Evolutionary conservation across 192 early-diverging fungal species (phyloP).

Genomic region (Backusella tarrabulga): DNA sequence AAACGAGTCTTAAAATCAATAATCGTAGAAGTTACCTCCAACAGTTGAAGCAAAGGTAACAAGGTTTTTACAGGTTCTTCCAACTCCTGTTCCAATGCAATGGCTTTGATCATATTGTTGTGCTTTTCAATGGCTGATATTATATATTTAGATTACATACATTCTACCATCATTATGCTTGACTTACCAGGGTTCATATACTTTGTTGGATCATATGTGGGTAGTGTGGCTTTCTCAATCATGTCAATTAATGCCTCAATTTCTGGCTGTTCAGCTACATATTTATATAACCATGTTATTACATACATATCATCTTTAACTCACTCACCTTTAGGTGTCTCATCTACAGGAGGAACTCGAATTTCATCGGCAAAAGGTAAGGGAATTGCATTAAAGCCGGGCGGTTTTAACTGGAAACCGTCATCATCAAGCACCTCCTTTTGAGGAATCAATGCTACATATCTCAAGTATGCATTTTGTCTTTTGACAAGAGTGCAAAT

Average conservation of each 20-base stretch:
- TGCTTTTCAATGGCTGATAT: neutral
- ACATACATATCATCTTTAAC: neutral
- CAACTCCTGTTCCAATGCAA: neutral
- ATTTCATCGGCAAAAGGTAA: slow-evolving; percentile 82
- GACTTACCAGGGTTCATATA: slow-evolving; percentile 6
- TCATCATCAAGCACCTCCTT: slow-evolving; percentile 12
- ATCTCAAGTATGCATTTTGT: slow-evolving; percentile 43
- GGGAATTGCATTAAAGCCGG: slow-evolving; percentile 64
- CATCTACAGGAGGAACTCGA: slow-evolving; percentile 40
- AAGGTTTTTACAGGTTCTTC: neutral
- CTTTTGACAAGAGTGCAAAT: slow-evolving; percentile 66
- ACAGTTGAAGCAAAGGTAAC: neutral
- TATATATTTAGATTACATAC: neutral
- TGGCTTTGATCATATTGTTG: neutral
- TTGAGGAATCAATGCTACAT: slow-evolving; percentile 72
- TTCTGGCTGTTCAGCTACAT: neutral
- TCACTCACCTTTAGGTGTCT: slow-evolving; percentile 16
- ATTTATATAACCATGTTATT: neutral
- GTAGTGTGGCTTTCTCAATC: neutral
- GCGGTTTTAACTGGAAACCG: slow-evolving; percentile 48
- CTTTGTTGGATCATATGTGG: neutral
- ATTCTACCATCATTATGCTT: neutral
- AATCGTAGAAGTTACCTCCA: neutral
- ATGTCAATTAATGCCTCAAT: neutral
- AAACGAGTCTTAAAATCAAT: neutral